Percentiles rank a stretch among this genome's conserved stretches.
Evolutionary conservation across 768 basidiomycete species (phyloP).

Genomic region (Panaeolus papilionaceus): DNA sequence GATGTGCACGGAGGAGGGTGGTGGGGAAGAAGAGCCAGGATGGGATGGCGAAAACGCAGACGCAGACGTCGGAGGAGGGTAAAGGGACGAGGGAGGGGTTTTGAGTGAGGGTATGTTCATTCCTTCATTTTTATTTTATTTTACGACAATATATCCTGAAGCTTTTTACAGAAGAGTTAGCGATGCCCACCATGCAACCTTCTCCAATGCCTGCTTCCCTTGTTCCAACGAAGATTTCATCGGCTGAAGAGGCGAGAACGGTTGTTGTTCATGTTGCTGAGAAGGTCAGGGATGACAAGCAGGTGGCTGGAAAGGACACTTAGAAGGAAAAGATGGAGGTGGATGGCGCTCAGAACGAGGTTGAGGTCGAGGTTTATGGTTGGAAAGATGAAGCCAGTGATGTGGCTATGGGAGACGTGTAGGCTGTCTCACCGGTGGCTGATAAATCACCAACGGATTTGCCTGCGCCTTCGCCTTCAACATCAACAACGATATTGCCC

Average conservation of each 20-base stretch:
- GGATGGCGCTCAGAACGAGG: slow-evolving; percentile 25
- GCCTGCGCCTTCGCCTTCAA: too few species aligned
- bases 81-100: neutral
- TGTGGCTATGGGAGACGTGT: neutral
- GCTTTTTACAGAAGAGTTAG: neutral
- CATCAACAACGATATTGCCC: too few species aligned
- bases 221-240: slow-evolving; percentile 41
- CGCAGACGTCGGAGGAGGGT: too few species aligned
- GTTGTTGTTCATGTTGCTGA: neutral
- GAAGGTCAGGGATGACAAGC: neutral
- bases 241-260: slow-evolving; percentile 9
- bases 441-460: too few species aligned
- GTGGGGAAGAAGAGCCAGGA: slow-evolving; percentile 28
- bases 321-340: neutral
- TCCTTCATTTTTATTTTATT: neutral
- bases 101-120: slow-evolving; percentile 19
- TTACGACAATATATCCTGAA: neutral
- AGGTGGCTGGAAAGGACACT: too few species aligned
- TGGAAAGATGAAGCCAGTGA: neutral
- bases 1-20: slow-evolving; percentile 43
- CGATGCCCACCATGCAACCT: slow-evolving; percentile 43
- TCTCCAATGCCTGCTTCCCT: slow-evolving; percentile 53
- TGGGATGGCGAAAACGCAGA: too few species aligned
- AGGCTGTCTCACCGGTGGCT: neutral
- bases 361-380: neutral